A percentile compares a stretch with the other conserved stretches of the same genome.
phyloP scores from a whole-genome alignment of 2,329 filamentous ascomycete genomes.

The Botrytis paeoniae region DNA sequence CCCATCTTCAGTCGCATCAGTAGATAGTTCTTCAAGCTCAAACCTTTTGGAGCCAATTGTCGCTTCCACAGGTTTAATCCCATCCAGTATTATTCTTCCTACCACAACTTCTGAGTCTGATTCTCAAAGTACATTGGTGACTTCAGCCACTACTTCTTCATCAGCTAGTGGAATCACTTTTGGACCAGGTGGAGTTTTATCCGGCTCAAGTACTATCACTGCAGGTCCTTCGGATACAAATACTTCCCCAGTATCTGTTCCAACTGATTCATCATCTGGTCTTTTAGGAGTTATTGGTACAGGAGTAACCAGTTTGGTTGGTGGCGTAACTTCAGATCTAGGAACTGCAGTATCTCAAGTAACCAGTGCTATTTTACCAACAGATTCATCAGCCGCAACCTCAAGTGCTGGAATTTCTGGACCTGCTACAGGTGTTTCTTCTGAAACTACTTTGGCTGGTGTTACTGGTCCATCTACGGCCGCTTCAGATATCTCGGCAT shows the following conservation, averaged over 20 bases:
- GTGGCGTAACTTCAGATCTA: constrained; percentile 1
- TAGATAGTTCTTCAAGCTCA: constrained; percentile 2
- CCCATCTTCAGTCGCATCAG: background rate
- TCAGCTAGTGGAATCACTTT: constrained; percentile 32
- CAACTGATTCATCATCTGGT: constrained; percentile 18
- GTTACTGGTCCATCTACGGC: background rate
- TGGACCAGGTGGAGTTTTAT: constrained; percentile 35
- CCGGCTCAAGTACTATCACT: constrained; percentile 12
- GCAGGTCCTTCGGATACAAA: constrained; percentile 17
- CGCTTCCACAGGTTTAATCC: constrained; percentile 22
- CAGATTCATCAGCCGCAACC: background rate
- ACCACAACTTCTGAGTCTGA: constrained; percentile 14
- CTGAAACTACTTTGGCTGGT: constrained; percentile 3
- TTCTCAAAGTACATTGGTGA: constrained; percentile 2
- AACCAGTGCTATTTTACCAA: constrained; percentile 13
- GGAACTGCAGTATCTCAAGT: constrained; percentile 16
- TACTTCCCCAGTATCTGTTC: constrained; percentile 19
- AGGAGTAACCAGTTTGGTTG: background rate
- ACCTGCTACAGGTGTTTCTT: constrained; percentile 9
- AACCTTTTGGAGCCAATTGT: constrained; percentile 20
- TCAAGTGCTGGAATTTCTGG: background rate
- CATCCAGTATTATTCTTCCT: constrained; percentile 22
- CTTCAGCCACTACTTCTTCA: constrained; percentile 21
- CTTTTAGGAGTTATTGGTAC: constrained; percentile 8
- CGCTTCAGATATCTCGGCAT: background rate